phyloP scores from a whole-genome alignment of 768 basidiomycete species.

The Serendipita sp. region DNA sequence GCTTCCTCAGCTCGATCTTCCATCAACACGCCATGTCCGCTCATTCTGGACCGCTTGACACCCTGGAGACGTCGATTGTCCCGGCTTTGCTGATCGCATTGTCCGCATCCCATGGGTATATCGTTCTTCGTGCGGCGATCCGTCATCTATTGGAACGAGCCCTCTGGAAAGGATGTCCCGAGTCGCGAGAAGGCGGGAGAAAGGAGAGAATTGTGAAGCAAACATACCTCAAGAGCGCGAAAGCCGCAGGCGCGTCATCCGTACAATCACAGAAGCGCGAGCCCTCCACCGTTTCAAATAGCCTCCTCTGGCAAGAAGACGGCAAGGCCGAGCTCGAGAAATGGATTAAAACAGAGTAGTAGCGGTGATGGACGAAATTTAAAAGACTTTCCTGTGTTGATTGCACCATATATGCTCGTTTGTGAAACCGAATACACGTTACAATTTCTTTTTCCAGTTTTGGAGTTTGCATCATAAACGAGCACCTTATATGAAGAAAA shows the following conservation, averaged over 20 bases:
- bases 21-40: constrained; percentile 14
- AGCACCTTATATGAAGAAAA: too few relatives aligned
- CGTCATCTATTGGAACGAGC: constrained; percentile 56
- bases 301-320: background rate
- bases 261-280: background rate
- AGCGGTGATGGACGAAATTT: too few relatives aligned
- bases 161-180: constrained; percentile 61
- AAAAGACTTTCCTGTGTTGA: background rate
- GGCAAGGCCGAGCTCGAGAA: constrained; percentile 1
- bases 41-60: background rate
- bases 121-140: constrained; percentile 45
- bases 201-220: constrained; percentile 40
- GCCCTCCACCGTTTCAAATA: background rate
- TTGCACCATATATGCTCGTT: background rate
- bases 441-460: too few relatives aligned
- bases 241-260: background rate
- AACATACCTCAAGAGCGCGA: constrained; percentile 21
- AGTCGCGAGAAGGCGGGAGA: constrained; percentile 40
- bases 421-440: background rate
- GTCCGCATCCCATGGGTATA: constrained; percentile 73
- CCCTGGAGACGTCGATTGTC: constrained; percentile 23
- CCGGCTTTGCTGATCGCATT: constrained; percentile 61
- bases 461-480: too few relatives aligned
- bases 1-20: constrained; percentile 16
- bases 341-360: background rate